These are phyloP conservation scores for Fusarium solani-melongenae DNA, from an alignment of 2,329 filamentous ascomycete genomes.

Conservation along the genomic window DNA sequence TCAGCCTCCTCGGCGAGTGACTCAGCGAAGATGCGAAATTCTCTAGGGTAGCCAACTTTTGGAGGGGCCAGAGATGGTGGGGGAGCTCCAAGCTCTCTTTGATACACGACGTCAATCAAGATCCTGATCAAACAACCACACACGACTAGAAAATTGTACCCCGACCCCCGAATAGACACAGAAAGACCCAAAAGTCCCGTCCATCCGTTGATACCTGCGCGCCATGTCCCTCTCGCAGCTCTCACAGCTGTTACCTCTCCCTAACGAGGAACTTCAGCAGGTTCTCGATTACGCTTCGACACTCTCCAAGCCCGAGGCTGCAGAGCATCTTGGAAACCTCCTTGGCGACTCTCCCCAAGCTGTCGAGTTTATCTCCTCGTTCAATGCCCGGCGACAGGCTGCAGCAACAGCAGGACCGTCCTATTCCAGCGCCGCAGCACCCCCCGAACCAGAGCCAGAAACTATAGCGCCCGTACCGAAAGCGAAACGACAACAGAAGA, in stretches of 20 bases:
- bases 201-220: background rate
- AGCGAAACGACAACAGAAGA: constrained; percentile 57
- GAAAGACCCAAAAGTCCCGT: background rate
- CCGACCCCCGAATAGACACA: background rate
- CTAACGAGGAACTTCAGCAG: constrained; percentile 85
- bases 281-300: constrained; percentile 84
- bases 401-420: constrained; percentile 40
- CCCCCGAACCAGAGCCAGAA: constrained; percentile 32
- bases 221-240: constrained; percentile 74
- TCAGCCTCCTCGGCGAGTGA: constrained; percentile 27
- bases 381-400: constrained; percentile 74
- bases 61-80: constrained; percentile 32
- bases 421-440: constrained; percentile 39
- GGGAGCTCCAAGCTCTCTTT: constrained; percentile 35
- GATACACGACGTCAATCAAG: constrained; percentile 32
- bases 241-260: constrained; percentile 82
- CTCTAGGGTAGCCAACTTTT: constrained; percentile 1
- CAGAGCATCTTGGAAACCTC: constrained; percentile 86
- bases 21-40: constrained; percentile 24
- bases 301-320: constrained; percentile 80
- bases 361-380: constrained; percentile 82
- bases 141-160: background rate
- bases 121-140: background rate
- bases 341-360: constrained; percentile 85
- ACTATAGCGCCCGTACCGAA: constrained; percentile 60